A percentile compares a stretch with the other conserved stretches of the same genome.
Conservation (phyloP, 495 filamentous ascomycete species). For the Hypoxylon rickii region DNA sequence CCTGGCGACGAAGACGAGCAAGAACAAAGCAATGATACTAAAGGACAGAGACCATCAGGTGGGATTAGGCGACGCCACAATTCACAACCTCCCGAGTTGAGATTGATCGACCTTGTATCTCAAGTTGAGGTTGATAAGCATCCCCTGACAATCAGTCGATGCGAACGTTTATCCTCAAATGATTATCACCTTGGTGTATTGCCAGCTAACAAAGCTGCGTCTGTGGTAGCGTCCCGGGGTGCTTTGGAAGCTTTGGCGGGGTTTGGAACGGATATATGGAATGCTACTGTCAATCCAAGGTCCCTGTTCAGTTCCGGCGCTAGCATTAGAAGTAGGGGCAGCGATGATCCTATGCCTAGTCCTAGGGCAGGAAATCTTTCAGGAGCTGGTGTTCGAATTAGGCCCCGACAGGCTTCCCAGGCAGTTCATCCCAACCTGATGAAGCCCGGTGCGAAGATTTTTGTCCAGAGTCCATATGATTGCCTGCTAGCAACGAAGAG, state of each 20-base stretch:
- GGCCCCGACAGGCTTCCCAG: slow-evolving; percentile 7
- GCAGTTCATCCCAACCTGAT: slow-evolving; percentile 51
- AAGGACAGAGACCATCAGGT: slow-evolving; percentile 50
- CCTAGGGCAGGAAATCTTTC: slow-evolving; percentile 31
- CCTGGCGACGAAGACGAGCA: slow-evolving; percentile 65
- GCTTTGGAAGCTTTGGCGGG: slow-evolving; percentile 68
- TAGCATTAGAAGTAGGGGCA: slow-evolving; percentile 76
- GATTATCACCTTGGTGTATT: slow-evolving; percentile 91
- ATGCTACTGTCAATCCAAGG: slow-evolving; percentile 81
- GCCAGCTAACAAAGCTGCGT: slow-evolving; percentile 68
- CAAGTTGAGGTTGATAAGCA: slow-evolving; percentile 79
- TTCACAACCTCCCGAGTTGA: slow-evolving; percentile 82
- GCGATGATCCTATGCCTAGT: slow-evolving; percentile 51
- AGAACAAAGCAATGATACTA: slow-evolving; percentile 21
- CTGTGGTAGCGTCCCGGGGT: slow-evolving; percentile 64
- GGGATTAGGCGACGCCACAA: slow-evolving; percentile 70
- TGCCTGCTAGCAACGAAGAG: slow-evolving; percentile 85
- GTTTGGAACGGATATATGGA: slow-evolving; percentile 67
- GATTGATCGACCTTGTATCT: slow-evolving; percentile 83
- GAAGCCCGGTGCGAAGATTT: slow-evolving; percentile 83
- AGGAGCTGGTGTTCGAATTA: slow-evolving; percentile 37
- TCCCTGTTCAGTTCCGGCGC: slow-evolving; percentile 85
- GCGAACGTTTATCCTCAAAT: slow-evolving; percentile 80
- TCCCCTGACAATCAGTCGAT: slow-evolving; percentile 79
- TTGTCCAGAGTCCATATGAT: slow-evolving; percentile 95